phyloP scores from a whole-genome alignment of 495 filamentous ascomycete genomes.

The Xylaria curta region DNA sequence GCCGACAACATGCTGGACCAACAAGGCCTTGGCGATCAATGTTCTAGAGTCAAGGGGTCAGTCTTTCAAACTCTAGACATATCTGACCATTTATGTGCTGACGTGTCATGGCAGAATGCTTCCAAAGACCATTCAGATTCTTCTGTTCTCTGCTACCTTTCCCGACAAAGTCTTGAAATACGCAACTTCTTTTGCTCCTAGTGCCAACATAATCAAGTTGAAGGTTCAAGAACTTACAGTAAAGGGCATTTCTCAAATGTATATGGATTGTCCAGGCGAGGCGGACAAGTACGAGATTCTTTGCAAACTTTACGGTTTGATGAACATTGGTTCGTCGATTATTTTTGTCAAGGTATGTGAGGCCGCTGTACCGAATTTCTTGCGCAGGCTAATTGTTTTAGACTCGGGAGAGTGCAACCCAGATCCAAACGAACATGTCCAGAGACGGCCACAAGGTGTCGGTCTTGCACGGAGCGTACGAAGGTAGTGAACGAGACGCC shows the following conservation, averaged over 20 bases:
- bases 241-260: constrained; percentile 95
- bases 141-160: constrained; percentile 97
- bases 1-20: constrained; percentile 96
- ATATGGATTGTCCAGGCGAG: constrained; percentile 84
- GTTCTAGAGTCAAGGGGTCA: constrained; percentile 82
- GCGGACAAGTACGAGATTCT: constrained; percentile 86
- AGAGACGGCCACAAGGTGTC: constrained; percentile 90
- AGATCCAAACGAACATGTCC: constrained; percentile 85
- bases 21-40: constrained; percentile 94
- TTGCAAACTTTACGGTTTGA: constrained; percentile 89
- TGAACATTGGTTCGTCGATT: constrained; percentile 95
- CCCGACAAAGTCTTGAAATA: constrained; percentile 82
- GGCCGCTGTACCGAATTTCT: background rate
- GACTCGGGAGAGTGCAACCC: constrained; percentile 78
- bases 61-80: constrained; percentile 40
- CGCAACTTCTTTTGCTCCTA: constrained; percentile 78
- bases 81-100: constrained; percentile 25
- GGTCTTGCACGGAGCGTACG: constrained; percentile 82
- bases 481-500: constrained; percentile 80
- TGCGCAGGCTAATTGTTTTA: constrained; percentile 45
- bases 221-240: constrained; percentile 91
- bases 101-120: constrained; percentile 61
- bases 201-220: constrained; percentile 86
- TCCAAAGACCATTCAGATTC: constrained; percentile 74
- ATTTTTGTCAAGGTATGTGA: constrained; percentile 87